Base-by-base conservation (phyloP, 345 rosid species). In the Boechera stricta region DNA sequence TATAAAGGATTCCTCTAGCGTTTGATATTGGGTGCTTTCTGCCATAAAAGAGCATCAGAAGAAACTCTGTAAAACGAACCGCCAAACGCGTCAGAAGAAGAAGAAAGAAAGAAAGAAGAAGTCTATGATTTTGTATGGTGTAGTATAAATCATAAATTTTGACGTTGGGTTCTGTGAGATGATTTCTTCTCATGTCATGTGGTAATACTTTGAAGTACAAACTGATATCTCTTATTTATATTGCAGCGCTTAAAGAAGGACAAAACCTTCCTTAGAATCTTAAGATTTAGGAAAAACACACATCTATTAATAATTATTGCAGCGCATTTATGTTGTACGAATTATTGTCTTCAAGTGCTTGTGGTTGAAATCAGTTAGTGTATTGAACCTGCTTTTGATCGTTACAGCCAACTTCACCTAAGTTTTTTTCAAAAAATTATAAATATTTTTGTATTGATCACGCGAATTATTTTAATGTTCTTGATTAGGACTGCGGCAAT, bases 281-380 rank as follows among this genome's bases (percentile, higher is more conserved):
- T 73, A 73, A 54, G 28, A 42, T 24, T 54, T 51, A 49, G 4
- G 10, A 15, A 36, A 28, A 49, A 61, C 21, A 61, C 5, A 42
- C 38, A 36, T 52, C 53, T 29, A 32, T 21, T 64, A 18, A 64
- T 74, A 31, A 64, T 63, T 53, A 45, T 28, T 28, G 29, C 29
- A 28, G 2, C 45, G 18, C 60, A 64, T 41, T 73, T 52, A 73
- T 73, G 18, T 54, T 63, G 69, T 52, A 62, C 48, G 24, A 16
- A 38, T 41, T 51, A 52, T 55, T 55, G 58, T 81, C 84, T 42
- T 65, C 55, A 10, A 74, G 78, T 74, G 66, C 58, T 42, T 74
- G 78, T 56, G 72, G 78, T 75, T 75, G 78, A 75, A 52, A 75
- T 57, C 78, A 28, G 72, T 74, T 65, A 73, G 64, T 56, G 72